phyloP scores from a whole-genome alignment of 2,329 filamentous ascomycete species.

The Diaporthe australafricana region DNA sequence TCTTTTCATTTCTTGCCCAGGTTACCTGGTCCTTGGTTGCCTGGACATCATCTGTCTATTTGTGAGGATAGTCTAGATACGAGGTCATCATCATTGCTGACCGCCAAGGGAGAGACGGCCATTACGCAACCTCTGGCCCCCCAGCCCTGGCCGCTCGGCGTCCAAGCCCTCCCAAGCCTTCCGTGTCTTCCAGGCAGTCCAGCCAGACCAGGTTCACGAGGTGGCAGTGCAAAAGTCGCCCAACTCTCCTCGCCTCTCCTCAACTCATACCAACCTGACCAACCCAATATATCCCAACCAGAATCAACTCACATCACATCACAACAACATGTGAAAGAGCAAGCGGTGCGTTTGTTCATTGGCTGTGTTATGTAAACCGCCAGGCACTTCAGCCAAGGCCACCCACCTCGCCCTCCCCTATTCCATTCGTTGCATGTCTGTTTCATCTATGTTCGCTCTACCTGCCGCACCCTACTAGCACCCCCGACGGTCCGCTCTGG shows the following conservation, averaged over 20 bases:
- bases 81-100: background rate
- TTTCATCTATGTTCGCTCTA: constrained; percentile 27
- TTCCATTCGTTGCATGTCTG: constrained; percentile 26
- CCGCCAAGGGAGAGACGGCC: background rate
- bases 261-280: background rate
- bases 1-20: background rate
- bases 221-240: constrained; percentile 20
- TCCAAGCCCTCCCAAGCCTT: constrained; percentile 20
- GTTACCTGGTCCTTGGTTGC: constrained; percentile 6
- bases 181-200: constrained; percentile 13
- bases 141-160: constrained; percentile 24
- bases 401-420: background rate
- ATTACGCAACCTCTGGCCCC: constrained; percentile 24
- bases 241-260: background rate
- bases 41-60: background rate
- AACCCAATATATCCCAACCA: background rate
- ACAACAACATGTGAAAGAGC: background rate
- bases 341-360: background rate
- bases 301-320: background rate
- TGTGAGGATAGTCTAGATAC: constrained; percentile 4
- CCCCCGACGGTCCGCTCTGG: constrained; percentile 12
- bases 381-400: constrained; percentile 22
- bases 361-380: constrained; percentile 1
- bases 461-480: constrained; percentile 17
- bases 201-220: constrained; percentile 2